phyloP scores from a whole-genome alignment of 1,139 yeast species.

The Saccharomyces hybrid region DNA sequence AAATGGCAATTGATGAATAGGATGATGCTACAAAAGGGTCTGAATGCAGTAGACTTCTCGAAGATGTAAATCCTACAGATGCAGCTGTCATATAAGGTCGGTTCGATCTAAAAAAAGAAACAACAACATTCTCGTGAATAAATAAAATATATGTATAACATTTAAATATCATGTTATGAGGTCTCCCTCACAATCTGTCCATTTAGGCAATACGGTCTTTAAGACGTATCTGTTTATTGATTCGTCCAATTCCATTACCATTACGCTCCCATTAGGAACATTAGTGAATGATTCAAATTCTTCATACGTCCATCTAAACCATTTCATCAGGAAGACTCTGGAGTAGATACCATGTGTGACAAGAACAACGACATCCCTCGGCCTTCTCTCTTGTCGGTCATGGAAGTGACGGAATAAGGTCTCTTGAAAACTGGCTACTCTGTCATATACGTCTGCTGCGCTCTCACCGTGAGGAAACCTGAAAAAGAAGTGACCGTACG shows the following conservation, averaged over 20 bases:
- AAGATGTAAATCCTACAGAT: background rate
- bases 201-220: slow-evolving; percentile 48
- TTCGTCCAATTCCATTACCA: slow-evolving; percentile 59
- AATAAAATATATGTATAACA: background rate
- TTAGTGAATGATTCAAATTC: slow-evolving; percentile 75
- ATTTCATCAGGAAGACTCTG: slow-evolving; percentile 80
- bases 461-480: slow-evolving; percentile 90
- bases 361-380: slow-evolving; percentile 51
- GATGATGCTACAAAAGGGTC: background rate
- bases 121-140: background rate
- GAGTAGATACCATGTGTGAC: slow-evolving; percentile 95
- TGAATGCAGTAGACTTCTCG: background rate
- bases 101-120: background rate
- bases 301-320: slow-evolving; percentile 91
- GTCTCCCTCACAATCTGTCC: slow-evolving; percentile 31
- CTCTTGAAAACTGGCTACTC: slow-evolving; percentile 85
- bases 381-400: slow-evolving; percentile 17
- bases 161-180: background rate
- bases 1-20: background rate
- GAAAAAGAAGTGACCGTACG: slow-evolving; percentile 86
- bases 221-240: slow-evolving; percentile 41
- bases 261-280: slow-evolving; percentile 75
- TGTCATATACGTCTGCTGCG: slow-evolving; percentile 90
- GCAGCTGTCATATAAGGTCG: too few relatives aligned
- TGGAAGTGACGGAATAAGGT: slow-evolving; percentile 74